These are phyloP conservation scores for Coniochaeta hoffmannii DNA, from an alignment of 2,329 filamentous ascomycete species.

Conservation along the genomic window DNA sequence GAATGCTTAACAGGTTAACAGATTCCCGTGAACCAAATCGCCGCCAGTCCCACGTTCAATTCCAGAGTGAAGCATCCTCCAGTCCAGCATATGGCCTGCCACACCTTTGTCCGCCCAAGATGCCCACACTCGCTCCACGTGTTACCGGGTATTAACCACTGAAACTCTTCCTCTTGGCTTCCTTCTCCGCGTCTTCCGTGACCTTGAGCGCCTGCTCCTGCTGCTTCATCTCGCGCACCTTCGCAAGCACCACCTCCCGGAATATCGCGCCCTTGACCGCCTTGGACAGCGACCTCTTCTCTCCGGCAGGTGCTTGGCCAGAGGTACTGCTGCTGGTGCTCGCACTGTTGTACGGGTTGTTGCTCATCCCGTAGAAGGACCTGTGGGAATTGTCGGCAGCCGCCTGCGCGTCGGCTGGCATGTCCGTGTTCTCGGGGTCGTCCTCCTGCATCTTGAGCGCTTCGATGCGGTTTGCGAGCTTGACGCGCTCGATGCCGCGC, in stretches of 20 bases:
- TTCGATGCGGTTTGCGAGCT: slow-evolving; percentile 92
- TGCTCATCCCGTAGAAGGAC: neutral
- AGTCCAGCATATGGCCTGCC: neutral
- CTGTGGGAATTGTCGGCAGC: slow-evolving; percentile 38
- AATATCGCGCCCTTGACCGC: slow-evolving; percentile 68
- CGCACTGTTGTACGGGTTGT: neutral
- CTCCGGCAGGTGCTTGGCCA: slow-evolving; percentile 9
- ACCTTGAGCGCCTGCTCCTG: slow-evolving; percentile 64
- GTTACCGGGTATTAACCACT: slow-evolving; percentile 8
- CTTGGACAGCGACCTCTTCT: slow-evolving; percentile 37
- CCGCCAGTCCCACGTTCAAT: neutral
- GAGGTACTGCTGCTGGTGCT: slow-evolving; percentile 1
- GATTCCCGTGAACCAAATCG: neutral
- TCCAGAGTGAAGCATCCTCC: neutral
- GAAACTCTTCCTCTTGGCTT: slow-evolving; percentile 25
- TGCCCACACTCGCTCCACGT: neutral
- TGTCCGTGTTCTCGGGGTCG: slow-evolving; percentile 65
- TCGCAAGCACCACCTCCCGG: slow-evolving; percentile 87
- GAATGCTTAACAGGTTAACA: neutral
- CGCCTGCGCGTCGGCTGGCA: slow-evolving; percentile 55
- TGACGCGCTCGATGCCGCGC: slow-evolving; percentile 92
- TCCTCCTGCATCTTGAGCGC: slow-evolving; percentile 90
- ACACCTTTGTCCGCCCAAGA: neutral
- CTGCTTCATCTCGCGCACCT: slow-evolving; percentile 87
- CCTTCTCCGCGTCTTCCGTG: slow-evolving; percentile 49